Base-by-base conservation (phyloP, 441 rosid genomes). In the Eruca vesicaria region DNA sequence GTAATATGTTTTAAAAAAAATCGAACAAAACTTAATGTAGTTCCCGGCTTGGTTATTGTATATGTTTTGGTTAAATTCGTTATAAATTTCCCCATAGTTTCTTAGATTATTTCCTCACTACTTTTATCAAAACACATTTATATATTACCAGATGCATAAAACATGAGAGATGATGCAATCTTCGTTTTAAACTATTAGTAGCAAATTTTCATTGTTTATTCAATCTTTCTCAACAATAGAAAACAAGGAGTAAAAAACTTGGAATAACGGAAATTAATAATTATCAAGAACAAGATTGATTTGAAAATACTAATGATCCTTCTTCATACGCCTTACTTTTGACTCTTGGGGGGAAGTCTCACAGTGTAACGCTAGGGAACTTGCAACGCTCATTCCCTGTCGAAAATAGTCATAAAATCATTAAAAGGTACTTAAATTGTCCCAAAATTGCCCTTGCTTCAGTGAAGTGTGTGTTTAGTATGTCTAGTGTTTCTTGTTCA, bases 291-390 rank as follows among this genome's bases (percentile, higher is more conserved):
- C 15, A 69, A 69, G 4, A 23, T 50, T 41, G 74, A 52, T 21
- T 48, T 48, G 43, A 48, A 48, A 38, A 74, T 67, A 35, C 45
- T 45, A 75, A 52, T 68, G 45, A 52, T 77, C 61, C 43, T 63
- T 20, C 50, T 76, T 66, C 36, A n/a, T 9, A 43, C 38, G 1
- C 38, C 41, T 31, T 29, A 59, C 20, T 33, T 32, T 15, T 16
- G 16, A 36, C 55, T 68, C 79, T 5, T 36, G 29, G 33, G 29
- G 33, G 23, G 50, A 61, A 61, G 63, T 69, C 58, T 89, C 83
- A 86, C 5, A 84, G 66, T 8, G 78, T 79, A 60, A 87, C 90
- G 63, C 89, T 86, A 0, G 95, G 93, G 74, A 88, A 84, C 67
- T 64, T 68, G 85, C 97, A 91, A 6, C 36, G 61, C 56, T 87